Evolutionary conservation across 2,329 filamentous ascomycete species (phyloP).

Genomic region (Arthrocladium fulminans): DNA sequence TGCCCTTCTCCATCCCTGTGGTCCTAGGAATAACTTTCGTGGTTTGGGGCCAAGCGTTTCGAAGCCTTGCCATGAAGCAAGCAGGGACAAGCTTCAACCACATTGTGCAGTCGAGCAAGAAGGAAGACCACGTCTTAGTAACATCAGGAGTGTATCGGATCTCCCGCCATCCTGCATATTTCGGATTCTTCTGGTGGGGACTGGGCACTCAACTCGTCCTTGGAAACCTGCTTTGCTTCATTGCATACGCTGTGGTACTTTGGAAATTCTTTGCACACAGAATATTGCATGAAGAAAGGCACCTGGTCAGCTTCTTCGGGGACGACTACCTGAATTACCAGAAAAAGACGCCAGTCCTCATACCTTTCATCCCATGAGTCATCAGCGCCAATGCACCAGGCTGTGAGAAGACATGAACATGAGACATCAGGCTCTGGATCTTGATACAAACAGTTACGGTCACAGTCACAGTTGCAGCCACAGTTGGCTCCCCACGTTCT

Average conservation of each 20-base stretch:
- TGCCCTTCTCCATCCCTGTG: slow-evolving; percentile 24
- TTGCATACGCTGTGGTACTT: slow-evolving; percentile 63
- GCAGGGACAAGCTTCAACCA: slow-evolving; percentile 91
- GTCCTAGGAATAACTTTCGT: slow-evolving; percentile 56
- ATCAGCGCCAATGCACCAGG: too few species aligned
- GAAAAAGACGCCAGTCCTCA: slow-evolving; percentile 61
- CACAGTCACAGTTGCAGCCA: too few species aligned
- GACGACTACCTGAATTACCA: slow-evolving; percentile 70
- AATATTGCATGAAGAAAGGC: slow-evolving; percentile 67
- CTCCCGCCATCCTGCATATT: slow-evolving; percentile 83
- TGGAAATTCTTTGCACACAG: slow-evolving; percentile 76
- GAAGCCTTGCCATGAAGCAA: slow-evolving; percentile 78
- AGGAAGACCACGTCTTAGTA: slow-evolving; percentile 69
- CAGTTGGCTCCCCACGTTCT: too few species aligned
- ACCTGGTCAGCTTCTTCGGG: slow-evolving; percentile 73
- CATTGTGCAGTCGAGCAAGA: slow-evolving; percentile 57
- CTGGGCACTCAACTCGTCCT: slow-evolving; percentile 87
- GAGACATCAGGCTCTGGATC: neutral
- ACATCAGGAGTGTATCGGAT: slow-evolving; percentile 68
- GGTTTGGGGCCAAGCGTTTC: slow-evolving; percentile 60
- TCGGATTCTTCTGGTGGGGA: slow-evolving; percentile 98
- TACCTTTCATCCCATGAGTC: slow-evolving; percentile 62
- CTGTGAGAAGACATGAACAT: too few species aligned
- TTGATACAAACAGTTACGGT: neutral
- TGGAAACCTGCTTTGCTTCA: slow-evolving; percentile 71